Evolutionary conservation across 192 early-diverging fungal species (phyloP), one percentile per base, ranked within the genome.

Genomic region (Coemansia sp.): DNA sequence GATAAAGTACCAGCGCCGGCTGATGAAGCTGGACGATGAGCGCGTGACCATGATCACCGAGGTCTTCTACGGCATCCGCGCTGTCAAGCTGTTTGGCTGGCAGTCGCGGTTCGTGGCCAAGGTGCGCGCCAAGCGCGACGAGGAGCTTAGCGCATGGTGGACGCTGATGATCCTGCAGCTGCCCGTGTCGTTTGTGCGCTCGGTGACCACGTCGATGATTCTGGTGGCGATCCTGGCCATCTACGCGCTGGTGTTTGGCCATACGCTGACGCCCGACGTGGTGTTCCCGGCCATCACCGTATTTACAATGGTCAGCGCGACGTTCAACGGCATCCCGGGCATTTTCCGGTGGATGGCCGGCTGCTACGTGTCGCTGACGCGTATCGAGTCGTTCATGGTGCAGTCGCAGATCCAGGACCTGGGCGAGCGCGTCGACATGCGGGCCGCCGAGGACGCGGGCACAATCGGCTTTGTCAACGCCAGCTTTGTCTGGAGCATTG

Each of bases 1-100:
- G 17, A 64, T 78, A 39, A 69, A 64, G 43, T 56, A 74, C 74
- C 83, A 91, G 56, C 62, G 72, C 15, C 67, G 62, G 19, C 52
- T 85, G 22, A 85, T 63, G 55, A 44, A 68, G 4, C 75, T 85
- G 36, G 73, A 79, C 42, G 94, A 96, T 66, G 84, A 88, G 60
- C 83, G 94, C 17, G 72, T 96, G 30, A 83, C 84, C 15, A 77
- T 84, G 55, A 82, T 90, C 40, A 94, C 90, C 34, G 93, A 98
- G 67, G 76, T 91, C 54, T 74, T 95, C 39, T 80, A 90, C 70
- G 93, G 91, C 31, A 95, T 98, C 34, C 82, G 91, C 17, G 89
- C 96, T 21, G 85, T 98, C 50, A 98, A 98, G 65, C 84, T 97
- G 51, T 91, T 91, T 74, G 88, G 86, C 23, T 93, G 90, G 90